Evolutionary conservation across 2,329 filamentous ascomycete genomes (phyloP), one percentile per base, ranked within the genome.

Genomic region (Colletotrichum chrysophilum): DNA sequence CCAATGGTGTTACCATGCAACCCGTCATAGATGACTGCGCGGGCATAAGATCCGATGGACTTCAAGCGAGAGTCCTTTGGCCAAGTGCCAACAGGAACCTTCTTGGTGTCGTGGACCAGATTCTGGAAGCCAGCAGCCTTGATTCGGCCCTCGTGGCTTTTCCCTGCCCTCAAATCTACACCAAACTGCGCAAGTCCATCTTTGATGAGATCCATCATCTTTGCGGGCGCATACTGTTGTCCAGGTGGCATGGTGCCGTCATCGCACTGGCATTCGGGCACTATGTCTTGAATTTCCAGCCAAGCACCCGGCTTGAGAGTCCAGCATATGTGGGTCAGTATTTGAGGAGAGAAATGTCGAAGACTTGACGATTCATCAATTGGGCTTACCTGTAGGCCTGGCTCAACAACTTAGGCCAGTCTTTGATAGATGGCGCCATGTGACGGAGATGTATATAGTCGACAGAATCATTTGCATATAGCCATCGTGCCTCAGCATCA

Each of bases 401-500:
- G 2, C n/a, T 5, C 24, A 75, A 26, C 1, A 84, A 61, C 0
- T 30, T 58, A 3, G 78, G 74, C 83, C 83, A 85, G 62, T 85
- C 79, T 0, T 66, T 74, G 4, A 85, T 82, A 0, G 77, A 76
- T 0, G 81, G 82, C 2, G 80, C 77, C 16, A 85, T 61, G 28
- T 80, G 80, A 3, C 82, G 80, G 6, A 83, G 77, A 28, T 75
- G 67, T 16, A 75, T 67, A 24, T 66, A 71, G 26, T 75, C 67
- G 10, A 66, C 85, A 55, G 87, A 75, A 13, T 32, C 34, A 1
- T 75, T 60, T 7, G 67, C 26, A 26, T 75, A 65, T 7, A 75
- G 24, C 58, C 52, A 69, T 8, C 43, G 76, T 66, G 81, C 80
- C 26, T 79, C 85, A 82, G 88, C 88, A 79, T 95, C 93, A 80